Evolutionary conservation across 345 rosid genomes (phyloP).

Genomic region (Angophora floribunda): DNA sequence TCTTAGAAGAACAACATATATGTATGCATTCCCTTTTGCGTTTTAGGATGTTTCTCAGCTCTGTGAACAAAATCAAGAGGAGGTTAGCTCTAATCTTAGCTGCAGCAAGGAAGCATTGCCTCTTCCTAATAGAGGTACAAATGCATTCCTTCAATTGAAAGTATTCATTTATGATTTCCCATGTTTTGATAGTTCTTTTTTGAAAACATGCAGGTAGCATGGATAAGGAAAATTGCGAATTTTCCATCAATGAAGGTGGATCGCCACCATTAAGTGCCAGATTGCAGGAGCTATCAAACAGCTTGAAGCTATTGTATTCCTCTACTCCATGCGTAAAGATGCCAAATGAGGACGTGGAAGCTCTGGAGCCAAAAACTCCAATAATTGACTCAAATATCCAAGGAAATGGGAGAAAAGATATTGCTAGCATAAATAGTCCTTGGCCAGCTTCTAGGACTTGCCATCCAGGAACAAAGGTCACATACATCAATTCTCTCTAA

Average conservation of each 20-base stretch:
- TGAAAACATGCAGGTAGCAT: neutral
- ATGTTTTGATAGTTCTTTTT: neutral
- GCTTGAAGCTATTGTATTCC: conserved; percentile 33
- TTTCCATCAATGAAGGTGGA: conserved; percentile 9
- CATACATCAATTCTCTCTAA: neutral
- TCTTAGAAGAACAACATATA: neutral
- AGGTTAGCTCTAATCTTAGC: conserved; percentile 4
- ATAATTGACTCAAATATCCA: neutral
- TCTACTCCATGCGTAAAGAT: conserved; percentile 15
- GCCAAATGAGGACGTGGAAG: conserved; percentile 8
- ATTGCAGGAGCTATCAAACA: conserved; percentile 45
- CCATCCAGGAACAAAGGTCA: conserved; percentile 46
- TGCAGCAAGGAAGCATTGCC: conserved; percentile 3
- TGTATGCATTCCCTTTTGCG: neutral
- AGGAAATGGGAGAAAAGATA: conserved; percentile 6
- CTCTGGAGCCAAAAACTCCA: conserved; percentile 47
- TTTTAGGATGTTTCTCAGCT: conserved; percentile 5
- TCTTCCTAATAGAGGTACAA: conserved; percentile 19
- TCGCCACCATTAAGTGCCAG: conserved; percentile 52
- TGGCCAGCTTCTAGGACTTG: conserved; percentile 36
- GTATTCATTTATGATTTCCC: neutral
- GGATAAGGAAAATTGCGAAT: conserved; percentile 37
- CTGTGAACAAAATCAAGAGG: conserved; percentile 1
- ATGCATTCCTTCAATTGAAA: neutral
- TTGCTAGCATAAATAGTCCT: conserved; percentile 19